Base-by-base conservation (phyloP, 176 grass and related monocot species). In the Olyra latifolia region DNA sequence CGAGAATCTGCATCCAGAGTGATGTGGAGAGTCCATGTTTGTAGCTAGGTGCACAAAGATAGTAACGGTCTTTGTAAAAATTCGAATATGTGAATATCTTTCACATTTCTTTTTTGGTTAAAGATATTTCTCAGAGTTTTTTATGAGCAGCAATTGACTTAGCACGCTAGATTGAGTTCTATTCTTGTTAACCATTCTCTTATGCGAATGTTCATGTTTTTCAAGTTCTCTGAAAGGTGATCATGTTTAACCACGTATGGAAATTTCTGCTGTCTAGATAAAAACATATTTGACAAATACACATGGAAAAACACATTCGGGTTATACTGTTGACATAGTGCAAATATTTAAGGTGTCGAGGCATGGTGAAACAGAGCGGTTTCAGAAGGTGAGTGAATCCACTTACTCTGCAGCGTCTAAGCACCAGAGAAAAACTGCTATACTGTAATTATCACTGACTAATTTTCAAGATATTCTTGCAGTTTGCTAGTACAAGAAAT, bases 301-400 rank as follows among this genome's bases (percentile, higher is more conserved):
- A 28, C 95, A 94, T 81, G 95, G 69, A 58, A 91, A 93, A 87
- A 98, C 95, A 56, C 92, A 98, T 71, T 83, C 86, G n/a, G 72
- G 48, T 81, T 98, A 93, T 71, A 78, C 87, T 19, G 84, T 98
- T 74, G 92, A 94, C 80, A 83, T 98, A 74, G 42, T 87, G n/a
- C 92, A 94, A 73, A 88, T 98, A 73, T 98, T 94, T 88, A 94
- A 87, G 84, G 86, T 92, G 78, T 98, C 69, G 44, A 92, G 83
- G 71, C 73, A 94, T 66, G 90, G 86, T 70, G 95, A 94, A 92
- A 72, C 74, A 48, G 88, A 93, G 55, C 69, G 77, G 23, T 98
- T 91, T 85, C 87, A 79, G 80, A 89, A 94, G 88, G 95, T 98
- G 50, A 76, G 79, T 48, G 70, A 27, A 44, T 69, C 25, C 61